These are phyloP conservation scores for Kazachstania kunashirensis DNA, from an alignment of 805 yeast genomes.

Conservation along the genomic window DNA sequence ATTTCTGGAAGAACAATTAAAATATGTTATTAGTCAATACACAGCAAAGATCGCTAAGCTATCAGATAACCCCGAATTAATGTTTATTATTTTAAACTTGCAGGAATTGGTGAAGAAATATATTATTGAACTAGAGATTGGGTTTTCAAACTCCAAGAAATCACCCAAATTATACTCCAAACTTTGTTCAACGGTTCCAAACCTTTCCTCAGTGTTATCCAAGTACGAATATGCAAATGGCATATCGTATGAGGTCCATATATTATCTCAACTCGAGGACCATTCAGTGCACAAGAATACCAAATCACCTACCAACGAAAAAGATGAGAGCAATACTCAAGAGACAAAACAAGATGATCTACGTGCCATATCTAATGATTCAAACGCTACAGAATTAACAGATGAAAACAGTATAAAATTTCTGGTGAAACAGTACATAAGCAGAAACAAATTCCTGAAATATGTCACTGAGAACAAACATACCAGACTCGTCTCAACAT, in stretches of 20 bases:
- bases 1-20: not conserved
- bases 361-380: no score
- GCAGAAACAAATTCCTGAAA: no score
- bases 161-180: conserved; percentile 10
- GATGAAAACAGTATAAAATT: no score
- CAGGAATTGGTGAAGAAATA: conserved; percentile 6
- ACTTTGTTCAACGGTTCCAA: conserved; percentile 11
- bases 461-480: no score
- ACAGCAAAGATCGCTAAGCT: not conserved
- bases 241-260: conserved; percentile 5
- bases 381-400: no score
- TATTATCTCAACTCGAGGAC: conserved; percentile 8
- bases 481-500: no score
- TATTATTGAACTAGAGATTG: conserved; percentile 13
- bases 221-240: conserved; percentile 1
- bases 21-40: not conserved
- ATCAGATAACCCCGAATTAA: not conserved
- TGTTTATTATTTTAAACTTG: not conserved
- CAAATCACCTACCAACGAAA: no score
- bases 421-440: no score
- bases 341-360: no score
- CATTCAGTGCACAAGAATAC: no score
- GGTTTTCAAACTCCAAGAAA: conserved; percentile 5
- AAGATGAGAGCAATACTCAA: no score
- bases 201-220: conserved; percentile 6